Base-by-base conservation (phyloP, 139 green algal species). In the Chloropicon primus region DNA sequence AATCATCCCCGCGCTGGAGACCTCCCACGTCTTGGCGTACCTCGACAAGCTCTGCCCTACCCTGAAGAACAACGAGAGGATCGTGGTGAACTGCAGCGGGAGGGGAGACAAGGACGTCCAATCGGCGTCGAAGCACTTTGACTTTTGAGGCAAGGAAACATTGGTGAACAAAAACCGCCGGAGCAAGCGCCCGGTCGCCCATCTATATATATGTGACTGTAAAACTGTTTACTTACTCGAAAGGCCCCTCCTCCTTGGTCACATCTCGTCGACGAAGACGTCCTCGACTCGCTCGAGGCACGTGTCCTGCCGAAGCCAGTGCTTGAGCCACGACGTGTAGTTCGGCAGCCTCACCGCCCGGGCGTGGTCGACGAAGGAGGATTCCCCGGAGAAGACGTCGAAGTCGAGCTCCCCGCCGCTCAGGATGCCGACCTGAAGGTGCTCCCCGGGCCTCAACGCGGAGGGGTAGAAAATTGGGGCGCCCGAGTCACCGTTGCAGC, bases 1-100 rank as follows among this genome's bases (percentile, higher is more conserved):
- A 78, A 99, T 99, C 84, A 98, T 99, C 77, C 95, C 95, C 21
- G 95, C 95, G 0, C 85, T 99, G 78, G 95, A 99, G 85, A 98
- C 95, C 23, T 91, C 85, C 25, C 95, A 99, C 82, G 95, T 94
- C 0, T 85, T 99, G 53, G 95, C 95, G 5, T 94, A 96, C 88
- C 85, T 99, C 10, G 88, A 93, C 25, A 89, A 86, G 79, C 83
- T 97, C 29, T 91, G 86, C 72, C 93, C 94, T 21, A 91, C 86
- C 3, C 80, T 99, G 25, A 75, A 86, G 10, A 82, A 90, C 72
- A 91, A 90, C 54, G 91, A 87, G 1, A 86, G 84, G 25, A 79
- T 99, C 23, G 94, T 99, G 1, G 82, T 99, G 76, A 97, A 97
- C 90, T 94, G 86, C 85, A 92, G 79, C 28, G 86, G 86, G 1